Evolutionary conservation across 495 filamentous ascomycete genomes (phyloP), one percentile per base, ranked within the genome.

Genomic region (Aspergillus affinis): DNA sequence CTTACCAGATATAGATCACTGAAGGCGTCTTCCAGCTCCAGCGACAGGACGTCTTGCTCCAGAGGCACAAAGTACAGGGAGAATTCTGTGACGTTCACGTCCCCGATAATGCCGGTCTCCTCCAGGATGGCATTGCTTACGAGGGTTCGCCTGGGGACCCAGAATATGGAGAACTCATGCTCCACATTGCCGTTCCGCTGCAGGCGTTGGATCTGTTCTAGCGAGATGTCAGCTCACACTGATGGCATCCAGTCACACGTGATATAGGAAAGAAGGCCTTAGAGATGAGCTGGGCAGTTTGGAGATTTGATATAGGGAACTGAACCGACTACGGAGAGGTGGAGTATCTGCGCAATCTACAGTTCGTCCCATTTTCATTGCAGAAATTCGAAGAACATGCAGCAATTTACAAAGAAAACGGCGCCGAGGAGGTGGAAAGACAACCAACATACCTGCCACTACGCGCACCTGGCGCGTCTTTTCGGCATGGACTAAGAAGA

Each of bases 141-240:
- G 46, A 95, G 79, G 12, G 95, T 97, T 54, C 94, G 89, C 58
- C 95, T 85, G 6, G 95, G 94, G 17, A 92, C 86, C 87, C 93
- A 97, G 67, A 98, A 90, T 61, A 98, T 87, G 48, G 89, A 91
- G 73, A 97, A 94, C 67, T 98, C 95, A 82, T 98, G 93, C 58
- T 93, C 89, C 51, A 87, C 87, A 71, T 90, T 89, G 68, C 86
- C 88, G 72, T 90, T 89, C 62, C 87, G 88, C 61, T 93, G 91
- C 53, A 97, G 76, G 19, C 90, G 87, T 74, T 92, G 92, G 66
- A 98, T 91, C 81, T 98, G 93, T 63, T 90, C 95, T 97, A 68
- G 61, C 65, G 27, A 58, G 54, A 71, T 84, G 82, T 85, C 69
- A 84, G 82, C 82, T 77, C 74, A 79, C 70, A 73, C 78, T 83